These are phyloP conservation scores for Pleurotus salmoneostramineus DNA, from an alignment of 768 basidiomycete genomes.

Conservation along the genomic window DNA sequence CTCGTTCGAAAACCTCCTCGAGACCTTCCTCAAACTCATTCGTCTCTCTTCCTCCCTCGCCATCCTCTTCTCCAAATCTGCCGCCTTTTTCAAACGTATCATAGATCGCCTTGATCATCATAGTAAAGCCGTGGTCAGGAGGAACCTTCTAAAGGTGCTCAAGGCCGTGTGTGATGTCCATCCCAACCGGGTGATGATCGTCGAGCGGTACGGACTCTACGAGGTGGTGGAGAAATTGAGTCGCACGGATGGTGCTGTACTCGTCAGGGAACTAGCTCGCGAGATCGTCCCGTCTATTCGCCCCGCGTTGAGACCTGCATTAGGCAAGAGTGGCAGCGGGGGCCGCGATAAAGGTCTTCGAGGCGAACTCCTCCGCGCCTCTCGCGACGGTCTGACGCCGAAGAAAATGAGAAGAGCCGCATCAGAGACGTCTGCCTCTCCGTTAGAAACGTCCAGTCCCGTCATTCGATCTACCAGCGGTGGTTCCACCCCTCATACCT, in stretches of 20 bases:
- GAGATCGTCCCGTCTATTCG: conserved; percentile 79
- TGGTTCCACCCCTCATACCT: not conserved
- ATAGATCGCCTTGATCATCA: conserved; percentile 71
- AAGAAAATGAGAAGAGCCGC: conserved; percentile 66
- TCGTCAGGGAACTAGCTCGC: conserved; percentile 85
- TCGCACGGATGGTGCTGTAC: conserved; percentile 82
- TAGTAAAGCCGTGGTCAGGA: conserved; percentile 82
- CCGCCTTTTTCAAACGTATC: conserved; percentile 84
- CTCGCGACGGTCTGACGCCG: conserved; percentile 42
- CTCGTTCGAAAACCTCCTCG: conserved; percentile 88
- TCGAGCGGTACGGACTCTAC: conserved; percentile 77
- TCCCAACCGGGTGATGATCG: conserved; percentile 77
- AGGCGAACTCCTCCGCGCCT: conserved; percentile 12
- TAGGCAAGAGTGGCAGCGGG: conserved; percentile 17
- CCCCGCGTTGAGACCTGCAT: conserved; percentile 61
- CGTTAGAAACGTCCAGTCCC: conserved; percentile 11
- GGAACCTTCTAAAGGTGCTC: conserved; percentile 85
- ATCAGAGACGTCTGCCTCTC: conserved; percentile 53
- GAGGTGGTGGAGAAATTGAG: conserved; percentile 80
- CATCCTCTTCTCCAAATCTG: conserved; percentile 69
- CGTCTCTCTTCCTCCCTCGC: conserved; percentile 74
- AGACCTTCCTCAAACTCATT: conserved; percentile 89
- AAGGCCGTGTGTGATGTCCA: conserved; percentile 86
- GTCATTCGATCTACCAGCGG: conserved; percentile 3
- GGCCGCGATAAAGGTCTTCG: conserved; percentile 13